Evolutionary conservation across 768 basidiomycete species (phyloP), one percentile per base, ranked within the genome.

Genomic region (Tephrocybe sp.): DNA sequence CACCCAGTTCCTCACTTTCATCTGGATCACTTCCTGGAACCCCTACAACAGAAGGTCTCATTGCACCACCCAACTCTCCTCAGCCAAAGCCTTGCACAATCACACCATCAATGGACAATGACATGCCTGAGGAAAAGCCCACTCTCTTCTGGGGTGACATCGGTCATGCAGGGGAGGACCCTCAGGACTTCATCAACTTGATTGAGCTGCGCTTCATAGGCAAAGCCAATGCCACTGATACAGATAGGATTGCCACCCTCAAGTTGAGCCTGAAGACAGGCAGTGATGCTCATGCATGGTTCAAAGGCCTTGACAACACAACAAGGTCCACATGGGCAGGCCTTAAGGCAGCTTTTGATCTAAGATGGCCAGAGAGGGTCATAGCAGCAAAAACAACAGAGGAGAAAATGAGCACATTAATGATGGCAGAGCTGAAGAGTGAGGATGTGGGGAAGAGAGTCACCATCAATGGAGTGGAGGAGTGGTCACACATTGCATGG

Each of bases 401-500:
- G 21, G 49, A 50, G 14, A 50, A 50, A 21, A 23, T 6, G 23
- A 52, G 47, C 3, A 11, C 33, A 18, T 28, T 65, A 9, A 45
- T n/a, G 10, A 41, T 26, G 11, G 33, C 54, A 2, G 54, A 48
- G 37, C 17, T 60, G 26, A 52, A 36, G 44, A 48, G 50, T 14
- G 45, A 48, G n/a, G 45, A 58, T 2, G 21, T 62, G n/a, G 57
- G 58, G 38, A 60, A 53, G 45, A 50, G 45, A 32, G 55, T 57
- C 7, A 55, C 55, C 1, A 54, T 43, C 3, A 46, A 55, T 11
- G 61, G 61, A 1, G 41, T 53, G 7, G 60, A 66, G 39, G 60
- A 53, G 36, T 58, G 50, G 8, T 44, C 57, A 3, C 61, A 66
- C 37, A 45, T 64, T 4, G 55, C 51, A 15, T 66, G 63, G 61